phyloP scores from a whole-genome alignment of 78 protist genomes.

The Protostelium mycophagum region DNA sequence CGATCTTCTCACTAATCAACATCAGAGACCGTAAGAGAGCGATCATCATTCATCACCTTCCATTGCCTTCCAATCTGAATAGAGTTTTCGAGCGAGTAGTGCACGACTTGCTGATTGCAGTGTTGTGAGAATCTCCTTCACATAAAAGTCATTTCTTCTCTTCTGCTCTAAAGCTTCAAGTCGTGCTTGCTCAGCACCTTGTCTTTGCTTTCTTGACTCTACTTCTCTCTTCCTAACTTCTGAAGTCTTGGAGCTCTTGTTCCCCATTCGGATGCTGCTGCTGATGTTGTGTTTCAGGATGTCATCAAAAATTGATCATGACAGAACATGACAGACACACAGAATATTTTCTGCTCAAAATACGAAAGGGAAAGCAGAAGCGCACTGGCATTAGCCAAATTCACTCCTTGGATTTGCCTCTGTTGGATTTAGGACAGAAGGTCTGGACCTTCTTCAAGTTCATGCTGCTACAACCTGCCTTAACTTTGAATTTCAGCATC shows the following conservation, averaged over 20 bases:
- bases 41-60: background rate
- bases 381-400: no score
- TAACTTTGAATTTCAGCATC: no score
- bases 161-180: background rate
- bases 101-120: background rate
- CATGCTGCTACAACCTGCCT: no score
- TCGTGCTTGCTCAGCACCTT: background rate
- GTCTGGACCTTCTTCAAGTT: no score
- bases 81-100: background rate
- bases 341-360: no score
- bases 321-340: no score
- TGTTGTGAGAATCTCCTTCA: background rate
- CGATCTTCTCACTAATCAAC: background rate
- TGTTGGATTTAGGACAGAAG: no score
- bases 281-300: no score
- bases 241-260: background rate
- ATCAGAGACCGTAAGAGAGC: background rate
- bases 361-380: no score
- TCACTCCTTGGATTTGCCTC: no score
- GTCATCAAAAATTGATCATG: no score
- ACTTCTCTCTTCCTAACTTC: background rate
- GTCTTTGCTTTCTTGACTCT: background rate
- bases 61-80: background rate
- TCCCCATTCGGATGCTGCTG: background rate
- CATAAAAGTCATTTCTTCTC: background rate